Conservation (phyloP, 148 eudicot species). For the Spergularia bocconei region DNA sequence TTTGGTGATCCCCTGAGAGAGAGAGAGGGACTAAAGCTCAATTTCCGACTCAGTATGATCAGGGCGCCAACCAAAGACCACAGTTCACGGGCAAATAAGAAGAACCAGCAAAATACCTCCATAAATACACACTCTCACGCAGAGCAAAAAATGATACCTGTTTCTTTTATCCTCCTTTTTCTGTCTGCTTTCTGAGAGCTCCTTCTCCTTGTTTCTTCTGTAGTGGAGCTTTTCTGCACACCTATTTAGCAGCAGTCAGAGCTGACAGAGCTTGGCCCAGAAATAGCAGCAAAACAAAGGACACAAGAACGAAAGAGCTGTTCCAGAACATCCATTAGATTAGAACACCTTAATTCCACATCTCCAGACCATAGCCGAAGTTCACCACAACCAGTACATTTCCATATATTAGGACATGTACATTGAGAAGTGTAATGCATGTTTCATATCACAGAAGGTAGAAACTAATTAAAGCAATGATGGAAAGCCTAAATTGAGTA, state of each 20-base stretch:
- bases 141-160: conserved; percentile 39
- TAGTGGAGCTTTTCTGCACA: conserved; percentile 82
- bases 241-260: conserved; percentile 33
- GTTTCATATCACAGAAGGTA: not conserved
- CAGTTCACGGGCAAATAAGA: not conserved
- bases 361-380: not conserved
- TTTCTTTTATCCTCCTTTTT: conserved; percentile 38
- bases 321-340: not conserved
- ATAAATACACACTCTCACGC: no score
- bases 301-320: not conserved
- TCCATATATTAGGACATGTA: not conserved
- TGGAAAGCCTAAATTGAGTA: not conserved
- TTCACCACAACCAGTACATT: not conserved
- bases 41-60: not conserved
- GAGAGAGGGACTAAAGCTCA: not conserved
- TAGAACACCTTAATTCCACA: not conserved
- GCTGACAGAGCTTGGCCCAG: not conserved
- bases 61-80: not conserved
- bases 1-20: conserved; percentile 18
- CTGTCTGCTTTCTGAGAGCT: conserved; percentile 38
- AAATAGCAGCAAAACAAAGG: not conserved
- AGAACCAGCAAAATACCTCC: no score
- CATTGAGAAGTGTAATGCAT: not conserved
- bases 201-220: conserved; percentile 59
- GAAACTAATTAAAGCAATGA: not conserved